Percentiles rank a stretch among this genome's conserved stretches.
Conservation (phyloP, 345 rosid species). For the Eucalyptus tenuipes region DNA sequence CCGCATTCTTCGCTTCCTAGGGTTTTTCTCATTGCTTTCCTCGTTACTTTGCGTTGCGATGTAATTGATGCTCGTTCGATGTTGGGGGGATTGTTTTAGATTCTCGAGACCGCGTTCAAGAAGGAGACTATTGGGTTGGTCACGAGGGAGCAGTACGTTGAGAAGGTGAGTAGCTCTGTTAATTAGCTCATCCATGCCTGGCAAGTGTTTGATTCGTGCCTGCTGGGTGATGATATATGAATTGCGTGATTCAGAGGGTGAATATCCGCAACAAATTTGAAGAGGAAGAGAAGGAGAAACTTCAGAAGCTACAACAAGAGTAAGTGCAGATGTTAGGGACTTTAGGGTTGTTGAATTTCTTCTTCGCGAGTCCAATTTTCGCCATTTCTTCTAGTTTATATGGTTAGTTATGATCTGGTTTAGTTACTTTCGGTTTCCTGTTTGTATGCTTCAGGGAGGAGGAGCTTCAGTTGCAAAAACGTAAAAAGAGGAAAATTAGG, state of each 20-base stretch:
- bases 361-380: neutral
- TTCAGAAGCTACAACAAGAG: slow-evolving; percentile 88
- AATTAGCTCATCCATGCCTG: neutral
- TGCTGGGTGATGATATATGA: neutral
- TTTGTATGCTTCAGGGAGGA: slow-evolving; percentile 53
- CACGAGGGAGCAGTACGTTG: slow-evolving; percentile 94
- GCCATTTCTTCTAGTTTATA: neutral
- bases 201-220: neutral
- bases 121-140: slow-evolving; percentile 97
- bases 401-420: neutral
- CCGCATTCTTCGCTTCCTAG: neutral
- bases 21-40: neutral
- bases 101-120: slow-evolving; percentile 96
- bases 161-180: slow-evolving; percentile 51
- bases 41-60: neutral
- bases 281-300: slow-evolving; percentile 98
- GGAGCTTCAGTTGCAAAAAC: slow-evolving; percentile 77
- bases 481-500: slow-evolving; percentile 78
- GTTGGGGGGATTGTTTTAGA: slow-evolving; percentile 18
- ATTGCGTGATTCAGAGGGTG: slow-evolving; percentile 45
- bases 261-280: slow-evolving; percentile 86
- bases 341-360: neutral
- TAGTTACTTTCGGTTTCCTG: neutral
- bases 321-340: slow-evolving; percentile 9
- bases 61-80: neutral